phyloP scores from a whole-genome alignment of 2,329 filamentous ascomycete genomes.

The Pleomassaria siparia region DNA sequence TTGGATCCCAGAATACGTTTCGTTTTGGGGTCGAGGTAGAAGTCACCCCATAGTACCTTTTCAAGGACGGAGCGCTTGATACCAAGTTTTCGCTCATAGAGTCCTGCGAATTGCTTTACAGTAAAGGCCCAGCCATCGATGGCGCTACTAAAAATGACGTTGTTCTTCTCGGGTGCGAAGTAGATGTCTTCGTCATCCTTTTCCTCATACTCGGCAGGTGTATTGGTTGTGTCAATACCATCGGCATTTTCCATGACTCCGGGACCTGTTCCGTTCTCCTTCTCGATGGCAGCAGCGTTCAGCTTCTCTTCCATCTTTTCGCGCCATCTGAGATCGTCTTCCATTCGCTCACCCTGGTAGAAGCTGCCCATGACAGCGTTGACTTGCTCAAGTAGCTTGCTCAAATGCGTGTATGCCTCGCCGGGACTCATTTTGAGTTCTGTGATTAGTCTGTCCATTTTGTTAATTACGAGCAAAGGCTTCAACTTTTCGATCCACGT shows the following conservation, averaged over 20 bases:
- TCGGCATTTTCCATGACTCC: slow-evolving; percentile 58
- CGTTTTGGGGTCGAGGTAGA: slow-evolving; percentile 94
- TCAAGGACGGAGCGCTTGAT: slow-evolving; percentile 87
- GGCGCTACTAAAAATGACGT: slow-evolving; percentile 97
- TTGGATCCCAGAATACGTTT: slow-evolving; percentile 89
- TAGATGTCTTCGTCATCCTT: slow-evolving; percentile 96
- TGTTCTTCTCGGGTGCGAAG: slow-evolving; percentile 97
- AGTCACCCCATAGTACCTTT: slow-evolving; percentile 95
- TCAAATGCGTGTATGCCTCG: slow-evolving; percentile 88
- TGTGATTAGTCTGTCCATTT: slow-evolving; percentile 92
- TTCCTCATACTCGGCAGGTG: slow-evolving; percentile 73
- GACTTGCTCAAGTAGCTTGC: slow-evolving; percentile 88
- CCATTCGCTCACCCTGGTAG: slow-evolving; percentile 97
- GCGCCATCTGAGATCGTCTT: slow-evolving; percentile 94
- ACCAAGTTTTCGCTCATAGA: slow-evolving; percentile 96
- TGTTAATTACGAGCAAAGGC: slow-evolving; percentile 94
- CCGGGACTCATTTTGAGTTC: slow-evolving; percentile 90
- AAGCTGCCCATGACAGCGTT: slow-evolving; percentile 98
- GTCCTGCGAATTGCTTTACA: slow-evolving; percentile 83
- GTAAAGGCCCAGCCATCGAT: slow-evolving; percentile 99
- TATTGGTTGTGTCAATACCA: slow-evolving; percentile 48
- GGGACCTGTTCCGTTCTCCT: slow-evolving; percentile 55
- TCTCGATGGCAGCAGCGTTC: slow-evolving; percentile 68
- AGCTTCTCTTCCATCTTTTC: slow-evolving; percentile 88
- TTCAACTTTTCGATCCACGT: slow-evolving; percentile 96